These are phyloP conservation scores for Dendrobium catenatum DNA, from an alignment of 106 monocot species.

Conservation along the genomic window DNA sequence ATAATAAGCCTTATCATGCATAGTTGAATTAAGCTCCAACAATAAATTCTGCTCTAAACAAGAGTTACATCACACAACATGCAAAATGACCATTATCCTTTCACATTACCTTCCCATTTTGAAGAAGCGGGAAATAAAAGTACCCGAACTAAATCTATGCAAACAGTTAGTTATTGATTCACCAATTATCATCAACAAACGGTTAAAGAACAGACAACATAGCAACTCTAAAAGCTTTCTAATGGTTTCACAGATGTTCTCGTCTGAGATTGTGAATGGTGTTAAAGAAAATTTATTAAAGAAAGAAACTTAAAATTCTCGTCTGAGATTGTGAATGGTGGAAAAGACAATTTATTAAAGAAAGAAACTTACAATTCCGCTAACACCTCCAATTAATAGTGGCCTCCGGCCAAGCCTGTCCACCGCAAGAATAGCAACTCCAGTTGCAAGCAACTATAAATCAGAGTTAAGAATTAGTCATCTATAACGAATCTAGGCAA, in stretches of 20 bases:
- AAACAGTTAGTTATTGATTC: not conserved
- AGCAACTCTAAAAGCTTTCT: not conserved
- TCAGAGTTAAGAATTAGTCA: slow-evolving; percentile 4
- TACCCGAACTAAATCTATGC: not conserved
- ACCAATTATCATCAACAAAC: not conserved
- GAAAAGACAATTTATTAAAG: not conserved
- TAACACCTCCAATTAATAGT: slow-evolving; percentile 86
- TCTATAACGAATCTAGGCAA: not conserved
- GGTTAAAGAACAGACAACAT: slow-evolving; percentile 1
- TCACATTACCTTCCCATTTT: not conserved
- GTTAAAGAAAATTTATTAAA: not conserved
- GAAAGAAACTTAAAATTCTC: slow-evolving; percentile 52
- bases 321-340: not conserved
- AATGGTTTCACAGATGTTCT: not conserved
- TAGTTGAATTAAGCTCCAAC: not conserved
- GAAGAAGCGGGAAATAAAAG: not conserved
- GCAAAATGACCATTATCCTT: not conserved
- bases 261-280: not conserved
- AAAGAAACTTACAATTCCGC: slow-evolving; percentile 65
- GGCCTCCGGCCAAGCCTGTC: slow-evolving; percentile 87
- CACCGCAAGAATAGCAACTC: slow-evolving; percentile 80
- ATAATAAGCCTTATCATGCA: not conserved
- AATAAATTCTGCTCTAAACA: not conserved
- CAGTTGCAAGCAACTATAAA: slow-evolving; percentile 79
- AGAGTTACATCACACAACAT: not conserved